Evolutionary conservation across 2,329 filamentous ascomycete genomes (phyloP).

Genomic region (Pezicula carpinea): DNA sequence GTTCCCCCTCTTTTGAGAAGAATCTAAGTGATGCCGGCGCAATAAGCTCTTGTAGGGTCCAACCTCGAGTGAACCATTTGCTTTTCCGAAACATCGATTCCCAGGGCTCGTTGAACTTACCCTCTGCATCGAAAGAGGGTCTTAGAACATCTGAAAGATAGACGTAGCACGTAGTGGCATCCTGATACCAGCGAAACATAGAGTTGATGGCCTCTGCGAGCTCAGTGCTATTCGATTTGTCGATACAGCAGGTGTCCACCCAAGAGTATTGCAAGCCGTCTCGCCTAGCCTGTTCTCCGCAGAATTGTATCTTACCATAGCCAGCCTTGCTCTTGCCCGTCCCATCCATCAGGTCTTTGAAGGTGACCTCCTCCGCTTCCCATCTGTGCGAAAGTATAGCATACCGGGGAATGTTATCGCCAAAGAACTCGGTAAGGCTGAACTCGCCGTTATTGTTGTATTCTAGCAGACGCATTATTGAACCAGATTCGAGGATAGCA

Average conservation of each 20-base stretch:
- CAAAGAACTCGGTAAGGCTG: constrained; percentile 6
- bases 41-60: constrained; percentile 15
- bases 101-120: constrained; percentile 2
- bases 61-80: constrained; percentile 6
- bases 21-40: constrained; percentile 9
- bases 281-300: constrained; percentile 2
- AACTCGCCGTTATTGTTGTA: constrained; percentile 3
- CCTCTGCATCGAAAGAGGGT: too few relatives aligned
- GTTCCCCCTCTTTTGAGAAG: constrained; percentile 13
- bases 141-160: too few relatives aligned
- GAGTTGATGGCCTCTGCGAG: not conserved
- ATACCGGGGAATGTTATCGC: constrained; percentile 8
- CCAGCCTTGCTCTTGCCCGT: constrained; percentile 6
- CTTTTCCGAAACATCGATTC: constrained; percentile 5
- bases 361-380: constrained; percentile 9
- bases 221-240: constrained; percentile 7
- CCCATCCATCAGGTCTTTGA: constrained; percentile 5
- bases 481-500: too few relatives aligned
- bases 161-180: too few relatives aligned
- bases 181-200: too few relatives aligned
- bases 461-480: too few relatives aligned
- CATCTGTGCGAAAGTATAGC: constrained; percentile 13
- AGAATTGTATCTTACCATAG: constrained; percentile 5
- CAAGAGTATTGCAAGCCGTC: constrained; percentile 6
- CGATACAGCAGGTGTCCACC: constrained; percentile 10